Evolutionary conservation across 345 rosid genomes (phyloP).

Genomic region (Hypericum perforatum): DNA sequence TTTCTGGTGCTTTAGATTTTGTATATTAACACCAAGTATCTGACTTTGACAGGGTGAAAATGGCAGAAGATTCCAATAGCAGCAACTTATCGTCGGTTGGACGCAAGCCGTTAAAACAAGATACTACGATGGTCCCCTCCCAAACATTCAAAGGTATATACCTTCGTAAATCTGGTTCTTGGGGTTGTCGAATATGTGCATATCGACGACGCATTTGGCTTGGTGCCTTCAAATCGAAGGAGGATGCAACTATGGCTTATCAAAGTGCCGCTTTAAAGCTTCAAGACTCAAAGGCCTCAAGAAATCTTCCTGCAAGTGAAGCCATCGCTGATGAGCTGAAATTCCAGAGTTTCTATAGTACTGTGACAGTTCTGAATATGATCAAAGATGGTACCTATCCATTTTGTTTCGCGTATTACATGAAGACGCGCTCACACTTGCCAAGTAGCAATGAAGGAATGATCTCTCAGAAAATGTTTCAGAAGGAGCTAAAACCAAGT

Average conservation of each 20-base stretch:
- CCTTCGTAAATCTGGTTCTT: slow-evolving; percentile 45
- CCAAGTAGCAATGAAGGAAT: slow-evolving; percentile 17
- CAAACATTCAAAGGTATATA: slow-evolving; percentile 51
- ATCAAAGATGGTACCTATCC: slow-evolving; percentile 58
- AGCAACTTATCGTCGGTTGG: neutral
- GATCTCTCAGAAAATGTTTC: slow-evolving; percentile 37
- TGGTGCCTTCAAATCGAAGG: slow-evolving; percentile 53
- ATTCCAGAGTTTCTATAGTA: slow-evolving; percentile 33
- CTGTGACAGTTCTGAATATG: slow-evolving; percentile 38
- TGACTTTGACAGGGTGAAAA: neutral
- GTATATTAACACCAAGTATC: neutral
- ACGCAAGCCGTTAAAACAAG: slow-evolving; percentile 18
- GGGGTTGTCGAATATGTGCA: slow-evolving; percentile 64
- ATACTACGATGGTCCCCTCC: neutral
- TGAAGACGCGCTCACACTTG: slow-evolving; percentile 17
- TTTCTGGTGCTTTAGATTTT: too few species aligned
- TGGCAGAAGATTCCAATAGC: neutral
- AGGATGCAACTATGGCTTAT: slow-evolving; percentile 60
- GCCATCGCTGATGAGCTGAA: slow-evolving; percentile 28
- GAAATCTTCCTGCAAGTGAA: slow-evolving; percentile 33
- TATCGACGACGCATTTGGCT: slow-evolving; percentile 53
- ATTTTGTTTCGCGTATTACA: slow-evolving; percentile 34
- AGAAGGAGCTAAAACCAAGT: slow-evolving; percentile 70
- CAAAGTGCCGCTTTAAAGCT: slow-evolving; percentile 54
- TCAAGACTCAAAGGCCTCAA: slow-evolving; percentile 26